Base-by-base conservation (phyloP, 768 basidiomycete genomes). In the Russula sp. region DNA sequence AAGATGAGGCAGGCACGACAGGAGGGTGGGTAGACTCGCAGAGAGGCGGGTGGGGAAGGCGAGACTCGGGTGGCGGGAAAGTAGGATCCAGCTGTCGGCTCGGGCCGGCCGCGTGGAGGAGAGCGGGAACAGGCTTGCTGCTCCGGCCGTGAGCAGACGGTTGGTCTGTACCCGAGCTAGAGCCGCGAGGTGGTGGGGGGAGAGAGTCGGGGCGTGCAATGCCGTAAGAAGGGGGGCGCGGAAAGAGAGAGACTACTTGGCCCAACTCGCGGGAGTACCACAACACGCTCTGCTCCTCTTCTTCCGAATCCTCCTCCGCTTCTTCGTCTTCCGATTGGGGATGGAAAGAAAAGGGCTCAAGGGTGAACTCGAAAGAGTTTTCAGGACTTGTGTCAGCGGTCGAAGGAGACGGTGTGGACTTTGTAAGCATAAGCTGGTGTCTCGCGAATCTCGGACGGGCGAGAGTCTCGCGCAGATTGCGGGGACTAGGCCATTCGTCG, bases 211-310 rank as follows among this genome's bases (percentile, higher is more conserved):
- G 78, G 32, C 77, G 75, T 5, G 70, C 61, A 35, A 60, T 59
- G 34, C 32, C 22, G 14, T 18, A 43, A 0, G 67, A 48, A 1
- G 69, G 64, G 22, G 62, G 61, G 46, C 61, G 58, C 11, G 74
- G 72, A 38, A 70, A 64, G 9, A 86, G 67, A 4, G 81, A 78
- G 48, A 86, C 67, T 48, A 83, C 73, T 54, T 82, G 75, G 50
- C 80, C 77, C 62, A 87, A 75, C 69, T 87, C 82, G 51, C 74
- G 76, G 1, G 76, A 67, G 68, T 85, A 85, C 76, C 83, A 87
- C 34, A 83, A 83, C 3, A 76, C 78, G 46, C 81, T 83, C 11
- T 81, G 80, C 32, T 78, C 78, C 14, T 75, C 71, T 38, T 14
- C 46, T 13, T 53, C 64, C 25, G 39, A 11, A 13, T 75, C 70